A percentile compares a stretch with the other conserved stretches of the same genome.
Conservation (phyloP, 2,329 filamentous ascomycete genomes). For the Pestalotiopsis sp. region DNA sequence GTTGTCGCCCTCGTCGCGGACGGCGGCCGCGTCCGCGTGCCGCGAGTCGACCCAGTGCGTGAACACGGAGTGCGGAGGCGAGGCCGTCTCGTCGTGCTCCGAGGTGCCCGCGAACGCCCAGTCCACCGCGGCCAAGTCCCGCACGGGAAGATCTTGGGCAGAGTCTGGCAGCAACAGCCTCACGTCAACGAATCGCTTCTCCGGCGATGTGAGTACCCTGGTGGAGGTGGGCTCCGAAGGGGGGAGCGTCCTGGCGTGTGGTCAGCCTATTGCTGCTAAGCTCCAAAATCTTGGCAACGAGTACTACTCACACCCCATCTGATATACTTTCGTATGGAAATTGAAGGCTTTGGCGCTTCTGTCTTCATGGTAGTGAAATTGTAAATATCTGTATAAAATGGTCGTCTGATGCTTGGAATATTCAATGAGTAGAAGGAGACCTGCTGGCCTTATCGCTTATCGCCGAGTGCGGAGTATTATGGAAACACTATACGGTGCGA, state of each 20-base stretch:
- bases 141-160: slow-evolving; percentile 31
- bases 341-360: slow-evolving; percentile 26
- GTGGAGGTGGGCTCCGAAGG: slow-evolving; percentile 66
- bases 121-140: slow-evolving; percentile 37
- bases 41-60: slow-evolving; percentile 64
- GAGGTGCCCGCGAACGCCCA: slow-evolving; percentile 67
- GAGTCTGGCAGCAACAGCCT: slow-evolving; percentile 34
- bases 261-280: background rate
- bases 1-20: slow-evolving; percentile 60
- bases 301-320: slow-evolving; percentile 43
- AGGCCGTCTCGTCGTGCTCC: slow-evolving; percentile 26
- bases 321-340: slow-evolving; percentile 63
- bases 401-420: background rate
- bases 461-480: slow-evolving; percentile 1
- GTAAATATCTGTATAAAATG: background rate
- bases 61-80: slow-evolving; percentile 47
- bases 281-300: background rate
- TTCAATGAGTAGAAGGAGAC: background rate
- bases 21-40: slow-evolving; percentile 36
- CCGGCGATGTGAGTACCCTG: slow-evolving; percentile 65
- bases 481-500: background rate
- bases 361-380: background rate
- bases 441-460: background rate
- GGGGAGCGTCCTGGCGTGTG: slow-evolving; percentile 36
- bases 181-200: slow-evolving; percentile 66